phyloP scores from a whole-genome alignment of 257 asterid species.

The Nicotiana tomentosiformis region DNA sequence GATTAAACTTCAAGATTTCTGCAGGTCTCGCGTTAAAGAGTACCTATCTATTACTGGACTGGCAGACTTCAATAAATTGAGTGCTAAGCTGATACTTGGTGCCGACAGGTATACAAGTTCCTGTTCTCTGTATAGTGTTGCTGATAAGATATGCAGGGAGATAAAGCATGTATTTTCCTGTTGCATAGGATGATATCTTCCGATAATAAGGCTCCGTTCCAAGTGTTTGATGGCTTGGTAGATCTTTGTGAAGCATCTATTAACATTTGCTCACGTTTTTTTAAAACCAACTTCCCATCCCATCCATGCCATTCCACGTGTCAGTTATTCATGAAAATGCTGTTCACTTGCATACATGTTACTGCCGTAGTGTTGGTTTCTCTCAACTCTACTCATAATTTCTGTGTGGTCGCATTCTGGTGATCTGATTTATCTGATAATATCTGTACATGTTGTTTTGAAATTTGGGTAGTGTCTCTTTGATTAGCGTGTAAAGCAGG shows the following conservation, averaged over 20 bases:
- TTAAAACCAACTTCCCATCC: neutral
- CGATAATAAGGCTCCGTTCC: neutral
- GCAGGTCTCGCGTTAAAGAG: slow-evolving; percentile 88
- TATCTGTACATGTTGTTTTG: neutral
- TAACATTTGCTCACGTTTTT: neutral
- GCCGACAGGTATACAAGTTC: slow-evolving; percentile 57
- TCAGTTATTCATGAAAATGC: neutral
- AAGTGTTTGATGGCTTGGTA: neutral
- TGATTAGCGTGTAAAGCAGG: neutral
- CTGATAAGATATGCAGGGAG: neutral
- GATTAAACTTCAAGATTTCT: slow-evolving; percentile 12
- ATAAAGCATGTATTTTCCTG: neutral
- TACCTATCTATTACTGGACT: slow-evolving; percentile 87
- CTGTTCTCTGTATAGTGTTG: neutral
- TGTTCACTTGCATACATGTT: neutral
- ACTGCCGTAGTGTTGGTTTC: neutral
- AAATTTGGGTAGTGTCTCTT: neutral
- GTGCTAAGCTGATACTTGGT: slow-evolving; percentile 94
- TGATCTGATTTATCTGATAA: neutral
- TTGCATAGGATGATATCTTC: neutral
- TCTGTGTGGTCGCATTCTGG: neutral
- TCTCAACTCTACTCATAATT: neutral
- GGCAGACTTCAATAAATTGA: slow-evolving; percentile 80
- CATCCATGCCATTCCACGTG: neutral
- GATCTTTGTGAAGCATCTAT: neutral